Evolutionary conservation across 306 rosid species (phyloP), one percentile per base, ranked within the genome.

Genomic region (Quercus alba): DNA sequence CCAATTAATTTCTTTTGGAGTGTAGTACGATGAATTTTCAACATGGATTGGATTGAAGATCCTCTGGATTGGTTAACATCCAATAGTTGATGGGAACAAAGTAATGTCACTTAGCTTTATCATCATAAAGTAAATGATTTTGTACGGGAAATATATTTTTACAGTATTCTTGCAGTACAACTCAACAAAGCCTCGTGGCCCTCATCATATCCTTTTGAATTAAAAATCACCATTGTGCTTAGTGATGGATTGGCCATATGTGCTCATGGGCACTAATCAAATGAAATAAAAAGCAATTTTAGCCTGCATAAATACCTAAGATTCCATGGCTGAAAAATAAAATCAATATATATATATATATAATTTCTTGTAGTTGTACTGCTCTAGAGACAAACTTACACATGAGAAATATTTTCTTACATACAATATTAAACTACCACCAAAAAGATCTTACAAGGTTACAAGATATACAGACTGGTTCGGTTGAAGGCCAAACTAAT

Each of bases 401-500:
- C 59, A 72, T 71, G 15, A 33, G 69, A 57, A 58, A 71, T 41
- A 59, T 58, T 46, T 49, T 79, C 71, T 59, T 30, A 15, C 52
- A 72, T 49, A 62, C 6, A 63, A 58, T 26, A 61, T 14, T 66
- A 79, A 30, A 11, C 57, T 33, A 73, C 26, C 49, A 15, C 56
- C 31, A 33, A 68, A 30, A 12, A 12, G 4, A 61, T 61, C 31
- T 46, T 3, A 49, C 54, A 49, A 49, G 15, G 4, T 67, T 56
- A 61, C 62, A 73, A 19, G 59, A 79, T 79, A 79, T 52, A 61
- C 78, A 79, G 21, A 30, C 66, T 79, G n/a, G 46, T 74, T 62
- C 5, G 61, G 78, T 51, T 51, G 30, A 79, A 73, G 56, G 67
- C 74, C 74, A 33, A 72, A 72, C 30, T n/a, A 51, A 44, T 49